Evolutionary conservation across 2,329 filamentous ascomycete species (phyloP), one percentile per base, ranked within the genome.

Genomic region (Trichoderma arundinaceum): DNA sequence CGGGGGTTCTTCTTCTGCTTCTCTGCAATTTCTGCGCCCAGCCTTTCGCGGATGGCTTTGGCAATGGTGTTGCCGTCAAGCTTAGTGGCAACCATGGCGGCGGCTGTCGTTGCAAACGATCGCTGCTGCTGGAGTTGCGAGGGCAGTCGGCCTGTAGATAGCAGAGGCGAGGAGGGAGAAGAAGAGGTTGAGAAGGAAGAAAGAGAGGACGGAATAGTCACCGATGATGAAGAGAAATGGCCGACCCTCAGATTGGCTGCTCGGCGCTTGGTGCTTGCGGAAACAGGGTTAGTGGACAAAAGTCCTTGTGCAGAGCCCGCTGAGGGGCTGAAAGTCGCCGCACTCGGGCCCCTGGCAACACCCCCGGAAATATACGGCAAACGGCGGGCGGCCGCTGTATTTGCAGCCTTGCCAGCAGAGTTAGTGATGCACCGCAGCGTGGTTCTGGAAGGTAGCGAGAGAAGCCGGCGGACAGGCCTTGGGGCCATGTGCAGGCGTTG

Each of bases 41-140:
- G 85, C 68, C 86, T 85, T 82, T 94, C 92, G 68, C 95, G 90
- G 77, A 98, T 97, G 76, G 83, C 86, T 83, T 94, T 96, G 72
- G 95, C 95, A 82, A 98, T 93, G 77, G 92, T 92, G 65, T 90
- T 97, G 83, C 95, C 95, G 82, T 99, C 95, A 74, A 99, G 95
- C 84, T 93, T 97, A 73, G 85, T 87, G 71, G 92, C 94, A 72
- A 88, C 87, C 94, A 97, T 98, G 75, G 80, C 83, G 79, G 81
- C 75, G 72, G 81, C 72, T 69, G 85, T 87, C 71, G 80, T 79
- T 48, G 80, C 79, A 72, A 83, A 84, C 66, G 69, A 68, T 69
- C 73, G 73, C 70, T 68, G 57, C 52, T 62, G 59, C 59, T 62
- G 59, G 39, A 54, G 49, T 46, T 22, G 49, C 48, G 49, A 52